Percentiles rank a stretch among this genome's conserved stretches.
These are phyloP conservation scores for Microglena sp. DNA, from an alignment of 139 green algal species.

Conservation along the genomic window DNA sequence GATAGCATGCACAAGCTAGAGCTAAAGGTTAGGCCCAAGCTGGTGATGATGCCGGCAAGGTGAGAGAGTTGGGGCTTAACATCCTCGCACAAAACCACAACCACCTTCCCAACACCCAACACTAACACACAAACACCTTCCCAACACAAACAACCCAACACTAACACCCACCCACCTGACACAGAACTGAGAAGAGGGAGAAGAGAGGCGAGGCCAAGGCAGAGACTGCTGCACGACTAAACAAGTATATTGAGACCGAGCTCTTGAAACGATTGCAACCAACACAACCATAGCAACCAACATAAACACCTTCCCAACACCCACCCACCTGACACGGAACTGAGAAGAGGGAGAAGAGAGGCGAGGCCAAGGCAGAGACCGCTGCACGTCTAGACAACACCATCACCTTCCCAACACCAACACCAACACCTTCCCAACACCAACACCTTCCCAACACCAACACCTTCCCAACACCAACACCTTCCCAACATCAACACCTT, in stretches of 20 bases:
- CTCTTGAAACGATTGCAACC: constrained; percentile 90
- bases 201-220: constrained; percentile 80
- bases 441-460: no score
- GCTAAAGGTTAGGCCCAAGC: constrained; percentile 64
- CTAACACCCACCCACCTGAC: background rate
- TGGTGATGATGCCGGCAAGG: constrained; percentile 76
- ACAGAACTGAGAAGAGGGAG: constrained; percentile 61
- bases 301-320: no score
- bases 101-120: no score
- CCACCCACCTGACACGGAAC: constrained; percentile 14
- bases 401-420: no score
- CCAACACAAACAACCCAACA: no score
- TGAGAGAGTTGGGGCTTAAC: constrained; percentile 20
- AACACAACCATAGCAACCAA: no score
- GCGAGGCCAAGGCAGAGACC: constrained; percentile 84
- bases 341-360: constrained; percentile 63
- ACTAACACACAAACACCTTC: background rate
- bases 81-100: no score
- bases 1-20: constrained; percentile 86
- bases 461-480: no score
- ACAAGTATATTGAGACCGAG: constrained; percentile 80
- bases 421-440: no score
- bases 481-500: no score
- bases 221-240: constrained; percentile 78
- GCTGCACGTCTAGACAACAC: constrained; percentile 79